These are phyloP conservation scores for Ophiorrhiza pumila DNA, from an alignment of 257 asterid species.

Conservation along the genomic window DNA sequence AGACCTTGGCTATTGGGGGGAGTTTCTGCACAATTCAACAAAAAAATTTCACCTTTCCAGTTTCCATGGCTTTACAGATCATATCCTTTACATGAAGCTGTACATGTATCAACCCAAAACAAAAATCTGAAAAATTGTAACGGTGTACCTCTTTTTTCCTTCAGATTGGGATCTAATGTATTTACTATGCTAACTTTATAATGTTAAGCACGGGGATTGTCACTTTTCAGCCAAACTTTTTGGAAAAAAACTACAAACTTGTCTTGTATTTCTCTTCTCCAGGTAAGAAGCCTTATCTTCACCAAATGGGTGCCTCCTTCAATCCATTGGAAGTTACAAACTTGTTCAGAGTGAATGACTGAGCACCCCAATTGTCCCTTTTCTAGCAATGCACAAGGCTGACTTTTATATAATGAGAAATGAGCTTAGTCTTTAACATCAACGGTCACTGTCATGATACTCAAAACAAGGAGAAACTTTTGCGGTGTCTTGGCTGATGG, in stretches of 20 bases:
- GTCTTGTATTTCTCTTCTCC: not conserved
- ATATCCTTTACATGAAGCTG: conserved; percentile 14
- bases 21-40: not conserved
- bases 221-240: not conserved
- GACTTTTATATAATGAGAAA: not conserved
- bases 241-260: not conserved
- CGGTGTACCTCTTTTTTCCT: not conserved
- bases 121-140: not conserved
- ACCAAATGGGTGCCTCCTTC: not conserved
- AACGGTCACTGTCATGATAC: not conserved
- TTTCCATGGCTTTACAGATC: conserved; percentile 16
- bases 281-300: not conserved
- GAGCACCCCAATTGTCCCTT: not conserved
- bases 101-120: conserved; percentile 17
- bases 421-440: not conserved
- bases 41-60: conserved; percentile 9
- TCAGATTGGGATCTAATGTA: not conserved
- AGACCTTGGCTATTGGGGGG: too few relatives aligned
- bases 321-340: not conserved
- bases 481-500: conserved; percentile 43
- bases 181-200: conserved; percentile 5
- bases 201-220: not conserved
- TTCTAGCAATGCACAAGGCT: not conserved
- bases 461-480: conserved; percentile 59
- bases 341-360: not conserved